Evolutionary conservation across 441 rosid species (phyloP), one percentile per base, ranked within the genome.

Genomic region (Capsella rubella): DNA sequence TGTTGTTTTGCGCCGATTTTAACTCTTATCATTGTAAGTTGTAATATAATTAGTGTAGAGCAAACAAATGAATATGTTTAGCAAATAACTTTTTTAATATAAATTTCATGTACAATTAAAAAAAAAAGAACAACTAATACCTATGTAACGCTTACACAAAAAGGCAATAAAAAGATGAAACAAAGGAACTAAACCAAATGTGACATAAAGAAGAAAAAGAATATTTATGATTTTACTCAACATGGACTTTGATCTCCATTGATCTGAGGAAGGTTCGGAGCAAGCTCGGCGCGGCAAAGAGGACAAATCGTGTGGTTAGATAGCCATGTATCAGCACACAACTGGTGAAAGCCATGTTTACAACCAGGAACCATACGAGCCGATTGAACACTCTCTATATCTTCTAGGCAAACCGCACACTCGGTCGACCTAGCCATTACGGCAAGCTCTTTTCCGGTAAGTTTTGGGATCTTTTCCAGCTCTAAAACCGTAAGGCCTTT

Each of bases 301-400:
- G 98, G 98, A 70, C 97, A 93, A 18, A 82, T 76, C 3, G 92
- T 18, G 16, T 82, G 84, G 58, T 81, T 76, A 0, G 84, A 80
- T 9, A 93, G 90, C 98, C 98, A 93, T 54, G 90, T 71, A 66
- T 93, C 97, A 5, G 87, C 91, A 64, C 98, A 90, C 40, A 87
- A 62, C 54, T 84, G 75, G 70, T 93, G 98, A 61, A 90, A 93
- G 14, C 98, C 92, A 61, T 93, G 95, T 71, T 87, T 91, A 66
- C 98, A 90, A 28, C 92, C 91, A n/a, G 98, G 98, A 59, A 93
- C 84, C 64, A 89, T 8, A 29, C 95, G 79, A 4, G 85, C 91
- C 32, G 79, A 71, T 50, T 91, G 84, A 32, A 86, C 87, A 5
- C 29, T 67, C 46, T 81, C 94, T 25, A 93, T 84, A 71, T 90